Evolutionary conservation across 2,329 filamentous ascomycete species (phyloP), one percentile per base, ranked within the genome.

Genomic region (Diaporthe destruens): DNA sequence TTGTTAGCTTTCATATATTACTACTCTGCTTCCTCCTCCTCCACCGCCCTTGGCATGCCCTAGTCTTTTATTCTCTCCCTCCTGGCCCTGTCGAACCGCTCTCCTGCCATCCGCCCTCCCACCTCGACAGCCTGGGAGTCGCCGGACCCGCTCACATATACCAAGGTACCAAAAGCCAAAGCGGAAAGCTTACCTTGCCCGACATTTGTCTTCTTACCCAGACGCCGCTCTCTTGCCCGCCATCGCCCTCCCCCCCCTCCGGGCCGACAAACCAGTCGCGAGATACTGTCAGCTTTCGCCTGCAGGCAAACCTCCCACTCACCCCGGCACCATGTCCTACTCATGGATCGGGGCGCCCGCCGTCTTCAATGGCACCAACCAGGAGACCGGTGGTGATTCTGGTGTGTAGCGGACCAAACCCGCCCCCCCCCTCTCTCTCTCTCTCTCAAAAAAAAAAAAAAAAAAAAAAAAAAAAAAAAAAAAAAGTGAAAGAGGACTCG

Each of bases 301-400:
- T n/a, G 29, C 47, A 25, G 23, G 29, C 57, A 61, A 68, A 56
- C 59, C 55, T 55, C 56, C 6, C 6, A 25, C 66, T 23, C 51
- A 44, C 36, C 20, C 49, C 42, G 65, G 63, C 78, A 78, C 73
- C 80, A 91, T 91, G 68, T 90, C 88, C 74, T 91, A 92, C 80
- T 82, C 86, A 69, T 88, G 88, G 82, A 82, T 88, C 76, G 90
- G 90, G 71, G 80, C 89, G 57, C 90, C 90, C 51, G 79, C 86
- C 76, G 80, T 79, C 73, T 92, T 91, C 83, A 92, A 92, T 84
- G 90, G 89, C 80, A 92, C 90, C 70, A 82, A 94, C 79, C 75
- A 84, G 49, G 86, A 87, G 74, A 86, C 89, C 72, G 94, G 94
- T 78, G 94, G 94, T 80, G 89, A 97, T 85, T 93, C 94, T 77